Conservation (phyloP, 2,329 filamentous ascomycete genomes). For the Endocalyx cinctus region DNA sequence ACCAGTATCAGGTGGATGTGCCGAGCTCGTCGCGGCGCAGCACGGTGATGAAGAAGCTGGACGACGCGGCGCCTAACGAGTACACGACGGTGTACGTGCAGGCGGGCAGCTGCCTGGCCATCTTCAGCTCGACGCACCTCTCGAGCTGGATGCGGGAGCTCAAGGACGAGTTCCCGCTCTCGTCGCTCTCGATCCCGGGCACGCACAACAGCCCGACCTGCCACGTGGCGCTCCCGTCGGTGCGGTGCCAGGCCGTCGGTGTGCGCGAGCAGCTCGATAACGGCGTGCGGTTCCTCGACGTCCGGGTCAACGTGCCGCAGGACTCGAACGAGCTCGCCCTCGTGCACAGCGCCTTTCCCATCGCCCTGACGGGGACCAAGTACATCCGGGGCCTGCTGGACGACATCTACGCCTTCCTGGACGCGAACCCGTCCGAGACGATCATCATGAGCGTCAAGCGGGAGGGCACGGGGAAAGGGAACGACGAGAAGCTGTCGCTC, state of each 20-base stretch:
- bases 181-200: conserved; percentile 82
- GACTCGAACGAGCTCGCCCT: conserved; percentile 67
- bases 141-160: conserved; percentile 78
- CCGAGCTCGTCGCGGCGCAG: conserved; percentile 59
- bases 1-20: conserved; percentile 68
- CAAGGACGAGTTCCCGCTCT: conserved; percentile 66
- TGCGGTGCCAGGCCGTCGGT: conserved; percentile 83
- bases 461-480: conserved; percentile 77
- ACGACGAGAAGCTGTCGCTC: conserved; percentile 71
- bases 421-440: conserved; percentile 72
- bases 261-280: conserved; percentile 77
- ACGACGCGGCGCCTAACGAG: conserved; percentile 44
- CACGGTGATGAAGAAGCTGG: conserved; percentile 54
- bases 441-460: conserved; percentile 86
- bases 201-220: conserved; percentile 92
- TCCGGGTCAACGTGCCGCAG: conserved; percentile 60
- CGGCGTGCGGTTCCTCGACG: conserved; percentile 90
- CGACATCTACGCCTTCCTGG: conserved; percentile 70
- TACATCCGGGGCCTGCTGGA: conserved; percentile 71
- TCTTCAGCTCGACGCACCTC: conserved; percentile 69
- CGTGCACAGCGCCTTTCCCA: conserved; percentile 86
- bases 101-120: conserved; percentile 48
- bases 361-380: conserved; percentile 76
- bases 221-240: conserved; percentile 80
- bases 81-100: conserved; percentile 64